Evolutionary conservation across 2,329 filamentous ascomycete genomes (phyloP), one percentile per base, ranked within the genome.

Genomic region (Oidium heveae): DNA sequence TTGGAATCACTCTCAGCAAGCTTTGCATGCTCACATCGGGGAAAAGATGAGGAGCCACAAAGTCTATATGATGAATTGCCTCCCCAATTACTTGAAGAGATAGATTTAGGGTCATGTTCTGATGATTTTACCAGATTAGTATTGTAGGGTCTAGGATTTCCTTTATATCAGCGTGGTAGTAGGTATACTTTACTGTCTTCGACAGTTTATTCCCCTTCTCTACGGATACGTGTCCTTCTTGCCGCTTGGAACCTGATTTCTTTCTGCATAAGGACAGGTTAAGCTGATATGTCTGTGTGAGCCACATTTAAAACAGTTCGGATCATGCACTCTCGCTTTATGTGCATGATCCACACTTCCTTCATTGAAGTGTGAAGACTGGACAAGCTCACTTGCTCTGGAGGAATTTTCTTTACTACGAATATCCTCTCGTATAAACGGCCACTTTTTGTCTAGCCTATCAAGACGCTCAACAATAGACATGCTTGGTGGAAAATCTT

Each of bases 401-500:
- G 36, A 52, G 15, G 24, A 2, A n/a, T 34, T 52, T 37, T 52
- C 49, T 52, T 52, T 52, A 6, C 12, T 24, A 5, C 18, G 28
- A 24, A 18, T 24, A 34, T 52, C 28, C 12, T 34, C 8, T n/a
- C 18, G 32, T n/a, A 52, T 8, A 16, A 34, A 18, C 8, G 4
- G n/a, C 49, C 49, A 52, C 49, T 52, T 52, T 20, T 52, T 32
- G n/a, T 52, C 49, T 34, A 52, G 6, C 12, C 49, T 34, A 18
- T 34, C 33, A 37, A 52, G 49, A 37, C 24, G 49, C 6, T 34
- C 49, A n/a, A 34, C 22, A 20, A 52, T 12, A n/a, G n/a, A 8
- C 91, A 96, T 67, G 91, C 77, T 66, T 93, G 83, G 68, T 96
- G 91, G 65, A 89, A 96, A 59, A 80, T 80, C 61, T 79, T 83